A percentile compares a stretch with the other conserved stretches of the same genome.
Evolutionary conservation across 441 rosid species (phyloP).

Genomic region (Biscutella laevigata): DNA sequence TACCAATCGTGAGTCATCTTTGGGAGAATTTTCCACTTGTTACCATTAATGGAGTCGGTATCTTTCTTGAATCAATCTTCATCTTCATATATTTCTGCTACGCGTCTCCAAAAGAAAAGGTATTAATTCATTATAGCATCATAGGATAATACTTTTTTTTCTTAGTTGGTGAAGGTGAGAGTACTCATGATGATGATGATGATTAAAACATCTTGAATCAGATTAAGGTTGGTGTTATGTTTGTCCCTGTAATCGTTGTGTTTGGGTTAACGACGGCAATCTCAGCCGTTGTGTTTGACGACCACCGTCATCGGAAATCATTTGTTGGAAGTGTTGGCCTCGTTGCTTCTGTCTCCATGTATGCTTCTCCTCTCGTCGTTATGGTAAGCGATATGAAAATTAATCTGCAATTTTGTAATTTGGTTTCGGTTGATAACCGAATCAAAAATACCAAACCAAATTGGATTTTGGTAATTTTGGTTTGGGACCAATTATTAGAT

Average conservation of each 20-base stretch:
- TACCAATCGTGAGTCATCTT: slow-evolving; percentile 64
- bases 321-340: slow-evolving; percentile 57
- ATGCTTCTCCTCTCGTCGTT: slow-evolving; percentile 62
- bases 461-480: too few relatives aligned
- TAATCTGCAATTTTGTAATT: too few relatives aligned
- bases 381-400: slow-evolving; percentile 38
- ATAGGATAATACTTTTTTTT: background rate
- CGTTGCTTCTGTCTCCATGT: slow-evolving; percentile 60
- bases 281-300: slow-evolving; percentile 42
- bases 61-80: slow-evolving; percentile 65
- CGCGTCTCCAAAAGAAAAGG: slow-evolving; percentile 50
- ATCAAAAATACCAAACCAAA: too few relatives aligned
- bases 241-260: slow-evolving; percentile 29
- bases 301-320: slow-evolving; percentile 50
- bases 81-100: slow-evolving; percentile 46
- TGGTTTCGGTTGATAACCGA: too few relatives aligned
- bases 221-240: slow-evolving; percentile 41
- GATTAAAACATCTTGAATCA: slow-evolving; percentile 26
- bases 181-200: too few relatives aligned
- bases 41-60: slow-evolving; percentile 68
- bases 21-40: slow-evolving; percentile 72
- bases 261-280: slow-evolving; percentile 29
- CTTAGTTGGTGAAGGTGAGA: too few relatives aligned
- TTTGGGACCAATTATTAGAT: too few relatives aligned
- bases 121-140: slow-evolving; percentile 22